phyloP scores from a whole-genome alignment of 1,284 basidiomycete species.

The Ceratobasidium sp. region DNA sequence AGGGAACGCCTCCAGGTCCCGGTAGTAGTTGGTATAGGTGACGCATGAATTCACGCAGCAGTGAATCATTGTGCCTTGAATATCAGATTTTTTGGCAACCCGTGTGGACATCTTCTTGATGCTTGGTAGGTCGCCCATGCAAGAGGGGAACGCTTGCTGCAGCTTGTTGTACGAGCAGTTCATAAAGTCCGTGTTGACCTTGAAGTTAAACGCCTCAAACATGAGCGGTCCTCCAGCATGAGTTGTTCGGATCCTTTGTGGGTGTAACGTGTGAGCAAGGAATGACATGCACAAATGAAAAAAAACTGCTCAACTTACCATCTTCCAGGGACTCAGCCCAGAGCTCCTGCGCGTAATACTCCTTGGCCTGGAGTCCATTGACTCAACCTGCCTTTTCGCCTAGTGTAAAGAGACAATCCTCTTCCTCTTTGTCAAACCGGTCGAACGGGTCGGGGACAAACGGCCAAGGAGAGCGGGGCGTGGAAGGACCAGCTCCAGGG shows the following conservation, averaged over 20 bases:
- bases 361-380: too few species aligned
- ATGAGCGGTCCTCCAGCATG: not conserved
- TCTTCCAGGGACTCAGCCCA: too few species aligned
- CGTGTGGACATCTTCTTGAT: not conserved
- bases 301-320: too few species aligned
- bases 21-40: conserved; percentile 36
- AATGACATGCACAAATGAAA: too few species aligned
- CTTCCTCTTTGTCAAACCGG: too few species aligned
- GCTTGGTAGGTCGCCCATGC: not conserved
- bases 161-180: conserved; percentile 23
- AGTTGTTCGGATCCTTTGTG: conserved; percentile 1
- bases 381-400: too few species aligned
- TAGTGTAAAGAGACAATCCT: too few species aligned
- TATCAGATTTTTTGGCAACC: not conserved
- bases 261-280: too few species aligned
- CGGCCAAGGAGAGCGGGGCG: too few species aligned
- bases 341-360: too few species aligned
- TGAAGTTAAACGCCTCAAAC: conserved; percentile 44
- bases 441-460: too few species aligned
- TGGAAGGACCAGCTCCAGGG: conserved; percentile 8
- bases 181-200: conserved; percentile 36
- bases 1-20: conserved; percentile 14
- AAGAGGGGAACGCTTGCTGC: conserved; percentile 12
- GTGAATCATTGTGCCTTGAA: conserved; percentile 23
- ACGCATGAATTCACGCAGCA: conserved; percentile 47